Base-by-base conservation (phyloP, 2,329 filamentous ascomycete species). In the Ophiostoma australiae region DNA sequence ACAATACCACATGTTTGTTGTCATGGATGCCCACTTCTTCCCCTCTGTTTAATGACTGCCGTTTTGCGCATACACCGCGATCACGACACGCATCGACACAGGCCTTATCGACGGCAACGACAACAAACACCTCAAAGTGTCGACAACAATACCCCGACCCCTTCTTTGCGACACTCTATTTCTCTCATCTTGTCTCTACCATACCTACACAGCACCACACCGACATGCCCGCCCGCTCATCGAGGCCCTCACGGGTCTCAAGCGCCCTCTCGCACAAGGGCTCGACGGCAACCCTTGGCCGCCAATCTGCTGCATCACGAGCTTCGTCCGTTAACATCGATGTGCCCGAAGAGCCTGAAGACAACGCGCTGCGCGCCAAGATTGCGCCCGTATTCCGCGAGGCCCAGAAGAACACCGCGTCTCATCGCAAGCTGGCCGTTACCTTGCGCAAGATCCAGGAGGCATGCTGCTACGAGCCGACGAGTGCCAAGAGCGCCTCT, bases 371-470 rank as follows among this genome's bases (percentile, higher is more conserved):
- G 75, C 91, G 94, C 76, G 86, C 85, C 48, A 90, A 91, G 77
- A 85, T 97, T 69, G 91, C 89, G 78, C 81, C 85, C 70, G 85
- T 93, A 68, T 94, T 94, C 77, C 85, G 86, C 74, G 91, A 94
- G 79, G 93, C 94, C 44, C 95, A 99, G 80, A 90, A 90, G 76
- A 96, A 92, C 1, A 96, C 91, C 0, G 93, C 94, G 1, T 92
- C 92, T 1, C 95, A 99, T 79, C 86, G 94, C 72, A 98, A 98
- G 78, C 86, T 97, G 0, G 90, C 91, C 4, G 91, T 97, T 72
- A 93, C 89, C 68, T 82, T 99, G 73, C 89, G 94, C 74, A 97
- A 97, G 80, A 86, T 97, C 63, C 94, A 98, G 77, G 94, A 97
- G 78, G 85, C 90, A 52, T 97, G 93, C 81, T 89, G 87, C 77